Base-by-base conservation (phyloP, 2,329 filamentous ascomycete species). In the Cadophora gregata region DNA sequence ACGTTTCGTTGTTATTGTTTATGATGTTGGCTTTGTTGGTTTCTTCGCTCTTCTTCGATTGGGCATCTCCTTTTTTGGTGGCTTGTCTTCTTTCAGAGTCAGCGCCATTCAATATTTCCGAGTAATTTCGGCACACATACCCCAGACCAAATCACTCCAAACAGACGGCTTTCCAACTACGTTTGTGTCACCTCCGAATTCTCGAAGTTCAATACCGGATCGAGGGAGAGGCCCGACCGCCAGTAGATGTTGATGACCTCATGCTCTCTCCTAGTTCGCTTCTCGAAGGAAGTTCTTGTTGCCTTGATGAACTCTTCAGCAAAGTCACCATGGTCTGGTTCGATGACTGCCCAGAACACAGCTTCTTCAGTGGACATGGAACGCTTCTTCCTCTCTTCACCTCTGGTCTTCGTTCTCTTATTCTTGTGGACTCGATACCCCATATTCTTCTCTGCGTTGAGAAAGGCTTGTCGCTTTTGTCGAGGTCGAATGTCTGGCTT, bases 251-350 rank as follows among this genome's bases (percentile, higher is more conserved):
- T 47, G 29, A 61, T 58, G n/a, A 50, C 47, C 36, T 42, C 24
- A 36, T 58, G 31, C 33, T 65, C 58, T 27, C 31, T 33, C 4
- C 4, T 9, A n/a, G 58, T 36, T 19, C 62, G 38, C 42, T 59
- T 50, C 31, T 53, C 45, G 33, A 33, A 59, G 4, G 29, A n/a
- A n/a, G 25, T 53, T n/a, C 36, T 29, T 19, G 55, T 64, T 14
- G 62, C 62, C 31, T 64, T 24, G 38, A 64, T 64, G 45, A 64
- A 64, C 12, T 47, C 51, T 42, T 59, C 29, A 4, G 62, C 59
- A 14, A 59, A 38, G n/a, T 42, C 42, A 8, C 27, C 53, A 38
- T 50, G 19, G 2, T 51, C 53, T n/a, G 38, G 33, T 6, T 59
- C 62, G 36, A 64, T 42, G 4, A 25, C 16, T 29, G 48, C 48